Evolutionary conservation across 2,329 filamentous ascomycete species (phyloP), one percentile per base, ranked within the genome.

Genomic region (Plectosphaerella plurivora): DNA sequence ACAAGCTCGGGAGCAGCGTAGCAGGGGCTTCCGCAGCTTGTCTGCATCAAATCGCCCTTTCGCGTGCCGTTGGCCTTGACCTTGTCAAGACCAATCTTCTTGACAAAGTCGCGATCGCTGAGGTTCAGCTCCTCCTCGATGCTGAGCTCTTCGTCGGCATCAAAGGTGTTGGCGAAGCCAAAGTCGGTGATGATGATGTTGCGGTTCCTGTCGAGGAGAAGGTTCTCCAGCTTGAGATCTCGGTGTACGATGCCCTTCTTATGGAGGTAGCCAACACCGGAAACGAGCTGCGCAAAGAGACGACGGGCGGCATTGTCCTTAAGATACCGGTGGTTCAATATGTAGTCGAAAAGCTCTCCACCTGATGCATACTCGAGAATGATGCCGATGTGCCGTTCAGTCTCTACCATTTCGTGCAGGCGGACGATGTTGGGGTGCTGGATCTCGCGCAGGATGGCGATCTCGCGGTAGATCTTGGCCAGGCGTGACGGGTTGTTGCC

Each of bases 171-270:
- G 60, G 94, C 94, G 68, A 99, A 99, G 16, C 94, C 94, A 71
- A 99, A 99, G 72, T 99, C 94, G 15, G 94, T 99, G 66, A 99
- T 99, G 73, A 99, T 99, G 65, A 99, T 97, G 75, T 99, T 99
- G 57, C 91, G 88, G 67, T 99, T 97, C 57, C 93, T 87, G 71
- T 99, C 94, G 49, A 99, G 80, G 37, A 99, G 80, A 62, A 99
- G 70, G 65, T 99, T 99, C 73, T 99, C 94, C 46, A 99, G 79
- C 73, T 99, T 99, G 59, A 99, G 73, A 73, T 99, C 94, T 63
- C 94, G 87, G 68, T 99, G 94, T 14, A 99, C 94, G 60, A 99
- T 99, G 55, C 94, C 94, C 73, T 96, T 97, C 72, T 96, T 97
- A 74, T 99, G 94, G 53, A 99, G 77, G 71, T 99, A 99, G 36